Base-by-base conservation (phyloP, 192 early-diverging fungal genomes). In the Mortierella alpina region DNA sequence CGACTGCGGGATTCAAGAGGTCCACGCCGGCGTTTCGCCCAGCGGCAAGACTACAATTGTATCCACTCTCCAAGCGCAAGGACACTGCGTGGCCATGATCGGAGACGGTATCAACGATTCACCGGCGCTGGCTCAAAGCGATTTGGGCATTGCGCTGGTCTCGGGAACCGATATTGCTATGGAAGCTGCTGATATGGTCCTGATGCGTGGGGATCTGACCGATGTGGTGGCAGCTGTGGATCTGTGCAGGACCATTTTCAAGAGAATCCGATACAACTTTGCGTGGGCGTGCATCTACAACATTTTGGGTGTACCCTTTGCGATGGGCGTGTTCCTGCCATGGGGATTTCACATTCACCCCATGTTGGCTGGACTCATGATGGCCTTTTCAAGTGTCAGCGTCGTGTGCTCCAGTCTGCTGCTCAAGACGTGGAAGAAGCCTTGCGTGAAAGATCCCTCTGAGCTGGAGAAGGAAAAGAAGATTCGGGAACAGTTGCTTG, bases 81-180 rank as follows among this genome's bases (percentile, higher is more conserved):
- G 63, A 5, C 84, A 86, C 14, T 75, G 90, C 64, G 93, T 96
- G 0, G 97, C 96, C 7, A 96, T 99, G 94, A 93, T 98, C 3
- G 97, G 97, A 14, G 97, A 99, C 76, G 97, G 97, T 47, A 92
- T 97, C 75, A 99, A 99, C 67, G 97, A 99, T 68, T 94, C 96
- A 9, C 96, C 96, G 20, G 93, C 95, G 10, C 82, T 99, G 61
- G 96, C 95, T 0, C 88, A 89, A 10, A 87, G 93, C 10, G 90
- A 98, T 68, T 82, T 99, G 14, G 96, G 96, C 1, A 94, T 99
- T 72, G 95, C 96, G 0, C 82, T 98, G 39, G 92, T 90, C 63
- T 93, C 92, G 1, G 97, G 96, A 6, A 96, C 97, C 0, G 97
- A 99, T 82, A 95, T 99, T 54, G 97, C 96, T 0, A 93, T 98